Evolutionary conservation across 176 grass and related monocot genomes (phyloP).

Genomic region (Neostapfia colusana): DNA sequence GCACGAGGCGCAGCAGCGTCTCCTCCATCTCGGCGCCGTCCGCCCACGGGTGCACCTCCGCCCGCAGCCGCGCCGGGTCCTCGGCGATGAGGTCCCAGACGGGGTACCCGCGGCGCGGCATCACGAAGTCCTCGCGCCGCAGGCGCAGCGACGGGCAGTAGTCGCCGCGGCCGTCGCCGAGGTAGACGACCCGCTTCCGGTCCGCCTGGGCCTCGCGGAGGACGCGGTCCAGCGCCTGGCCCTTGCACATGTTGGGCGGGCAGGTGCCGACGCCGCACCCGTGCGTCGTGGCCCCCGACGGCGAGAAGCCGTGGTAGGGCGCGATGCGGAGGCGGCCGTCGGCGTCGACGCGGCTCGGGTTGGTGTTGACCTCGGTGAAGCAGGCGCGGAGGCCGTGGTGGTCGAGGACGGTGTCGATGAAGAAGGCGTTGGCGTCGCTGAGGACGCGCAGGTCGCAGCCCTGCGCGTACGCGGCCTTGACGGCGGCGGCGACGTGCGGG

Average conservation of each 20-base stretch:
- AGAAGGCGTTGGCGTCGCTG: slow-evolving; percentile 91
- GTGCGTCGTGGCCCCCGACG: slow-evolving; percentile 34
- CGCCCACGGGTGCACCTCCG: slow-evolving; percentile 73
- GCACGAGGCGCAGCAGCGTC: slow-evolving; percentile 56
- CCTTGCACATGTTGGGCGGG: slow-evolving; percentile 99
- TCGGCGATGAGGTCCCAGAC: slow-evolving; percentile 72
- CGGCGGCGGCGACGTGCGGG: slow-evolving; percentile 46
- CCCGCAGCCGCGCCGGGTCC: slow-evolving; percentile 53
- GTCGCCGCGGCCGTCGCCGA: slow-evolving; percentile 81
- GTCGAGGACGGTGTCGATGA: slow-evolving; percentile 78
- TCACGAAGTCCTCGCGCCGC: slow-evolving; percentile 52
- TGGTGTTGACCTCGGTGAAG: slow-evolving; percentile 90
- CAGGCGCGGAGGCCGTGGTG: slow-evolving; percentile 66
- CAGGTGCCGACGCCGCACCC: slow-evolving; percentile 64
- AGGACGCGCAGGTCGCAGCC: slow-evolving; percentile 80
- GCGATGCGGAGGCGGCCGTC: slow-evolving; percentile 62
- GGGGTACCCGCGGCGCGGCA: slow-evolving; percentile 74
- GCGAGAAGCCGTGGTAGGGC: slow-evolving; percentile 62
- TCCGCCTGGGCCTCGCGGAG: background rate
- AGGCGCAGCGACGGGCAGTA: slow-evolving; percentile 80
- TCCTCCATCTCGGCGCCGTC: slow-evolving; percentile 58
- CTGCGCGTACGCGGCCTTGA: slow-evolving; percentile 55
- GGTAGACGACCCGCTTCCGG: slow-evolving; percentile 68
- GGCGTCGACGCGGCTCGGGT: slow-evolving; percentile 60
- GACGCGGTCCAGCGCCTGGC: slow-evolving; percentile 58